A percentile compares a stretch with the other conserved stretches of the same genome.
These are phyloP conservation scores for Aspergillus proliferans DNA, from an alignment of 2,329 filamentous ascomycete genomes.

Conservation along the genomic window DNA sequence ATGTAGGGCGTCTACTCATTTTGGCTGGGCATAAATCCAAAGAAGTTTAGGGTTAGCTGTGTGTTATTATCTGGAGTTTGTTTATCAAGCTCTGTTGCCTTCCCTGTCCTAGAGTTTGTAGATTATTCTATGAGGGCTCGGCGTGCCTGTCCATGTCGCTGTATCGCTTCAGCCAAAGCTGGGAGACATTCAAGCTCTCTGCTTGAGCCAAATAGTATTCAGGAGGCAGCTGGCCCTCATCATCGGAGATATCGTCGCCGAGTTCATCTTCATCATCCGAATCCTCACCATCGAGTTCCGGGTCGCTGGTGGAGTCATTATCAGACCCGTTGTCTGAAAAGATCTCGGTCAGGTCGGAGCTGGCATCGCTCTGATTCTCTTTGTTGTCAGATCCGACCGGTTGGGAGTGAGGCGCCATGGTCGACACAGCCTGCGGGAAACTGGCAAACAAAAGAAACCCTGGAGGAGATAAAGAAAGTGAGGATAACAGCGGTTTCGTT, in stretches of 20 bases:
- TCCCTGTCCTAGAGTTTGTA: no score
- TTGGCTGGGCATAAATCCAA: neutral
- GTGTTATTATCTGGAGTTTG: neutral
- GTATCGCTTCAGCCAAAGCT: slow-evolving; percentile 7
- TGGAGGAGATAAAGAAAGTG: no score
- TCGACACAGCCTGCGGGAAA: no score
- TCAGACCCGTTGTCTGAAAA: neutral
- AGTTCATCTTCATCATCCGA: neutral
- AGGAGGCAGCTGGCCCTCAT: no score
- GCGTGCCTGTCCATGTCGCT: neutral
- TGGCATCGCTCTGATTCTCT: no score
- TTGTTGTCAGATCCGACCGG: neutral
- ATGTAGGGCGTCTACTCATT: neutral
- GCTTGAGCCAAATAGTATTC: no score
- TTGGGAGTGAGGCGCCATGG: no score
- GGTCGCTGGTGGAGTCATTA: neutral
- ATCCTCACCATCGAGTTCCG: neutral
- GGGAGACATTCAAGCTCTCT: no score
- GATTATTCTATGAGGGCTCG: neutral
- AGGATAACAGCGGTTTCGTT: no score
- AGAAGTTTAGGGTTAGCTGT: neutral
- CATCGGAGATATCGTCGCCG: neutral
- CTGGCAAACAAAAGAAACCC: no score
- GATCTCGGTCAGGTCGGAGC: neutral
- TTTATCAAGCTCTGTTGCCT: no score